Evolutionary conservation across 257 asterid genomes (phyloP).

Genomic region (Jacaranda mimosifolia): DNA sequence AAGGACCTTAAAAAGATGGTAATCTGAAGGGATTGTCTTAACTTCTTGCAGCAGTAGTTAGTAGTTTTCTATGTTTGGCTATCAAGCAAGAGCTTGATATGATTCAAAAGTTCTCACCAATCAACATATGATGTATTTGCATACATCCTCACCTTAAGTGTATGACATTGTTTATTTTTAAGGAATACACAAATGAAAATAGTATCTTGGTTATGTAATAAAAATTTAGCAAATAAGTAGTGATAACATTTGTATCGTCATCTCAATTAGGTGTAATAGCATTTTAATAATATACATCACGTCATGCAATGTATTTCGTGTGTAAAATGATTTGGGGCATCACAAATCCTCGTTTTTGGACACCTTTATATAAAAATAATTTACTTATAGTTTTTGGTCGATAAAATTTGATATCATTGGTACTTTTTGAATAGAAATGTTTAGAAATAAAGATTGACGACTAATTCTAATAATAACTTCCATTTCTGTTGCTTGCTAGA

Average conservation of each 20-base stretch:
- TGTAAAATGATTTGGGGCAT: neutral
- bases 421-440: no score
- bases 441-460: no score
- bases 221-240: constrained; percentile 28
- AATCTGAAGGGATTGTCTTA: neutral
- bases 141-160: constrained; percentile 14
- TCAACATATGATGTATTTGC: constrained; percentile 32
- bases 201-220: neutral
- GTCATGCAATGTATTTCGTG: neutral
- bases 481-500: no score
- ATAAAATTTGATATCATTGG: neutral
- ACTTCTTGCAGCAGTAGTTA: neutral
- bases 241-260: neutral
- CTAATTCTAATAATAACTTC: no score
- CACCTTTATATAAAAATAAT: neutral
- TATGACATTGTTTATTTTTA: neutral
- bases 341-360: neutral
- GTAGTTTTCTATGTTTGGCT: neutral
- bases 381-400: neutral
- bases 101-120: constrained; percentile 3
- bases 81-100: constrained; percentile 4
- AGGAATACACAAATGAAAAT: neutral
- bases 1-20: neutral
- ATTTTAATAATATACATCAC: no score
- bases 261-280: no score